Percentiles rank a stretch among this genome's conserved stretches.
Evolutionary conservation across 2,329 filamentous ascomycete genomes (phyloP).

Genomic region (Cytospora paraplurivora): DNA sequence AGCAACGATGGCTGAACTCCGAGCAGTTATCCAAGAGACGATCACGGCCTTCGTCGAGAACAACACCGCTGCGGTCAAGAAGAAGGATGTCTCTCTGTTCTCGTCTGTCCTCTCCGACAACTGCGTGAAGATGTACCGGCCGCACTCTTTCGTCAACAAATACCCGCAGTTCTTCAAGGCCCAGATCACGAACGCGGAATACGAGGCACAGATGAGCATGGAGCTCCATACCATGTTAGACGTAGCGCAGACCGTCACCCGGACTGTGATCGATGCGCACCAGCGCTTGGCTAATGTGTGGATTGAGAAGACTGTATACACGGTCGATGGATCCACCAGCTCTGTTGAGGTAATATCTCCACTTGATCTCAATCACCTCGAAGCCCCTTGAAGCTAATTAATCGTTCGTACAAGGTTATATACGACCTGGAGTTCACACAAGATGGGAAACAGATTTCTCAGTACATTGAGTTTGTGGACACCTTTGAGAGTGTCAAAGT

Average conservation of each 20-base stretch:
- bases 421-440: slow-evolving; percentile 31
- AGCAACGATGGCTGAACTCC: slow-evolving; percentile 15
- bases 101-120: slow-evolving; percentile 29
- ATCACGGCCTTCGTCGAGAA: slow-evolving; percentile 27
- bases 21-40: slow-evolving; percentile 20
- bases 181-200: slow-evolving; percentile 32
- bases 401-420: slow-evolving; percentile 15
- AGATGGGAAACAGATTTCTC: slow-evolving; percentile 29
- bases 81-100: slow-evolving; percentile 29
- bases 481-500: slow-evolving; percentile 30
- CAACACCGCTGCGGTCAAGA: slow-evolving; percentile 30
- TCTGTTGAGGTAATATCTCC: slow-evolving; percentile 27
- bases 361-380: neutral
- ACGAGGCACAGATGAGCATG: slow-evolving; percentile 30
- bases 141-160: slow-evolving; percentile 30
- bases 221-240: slow-evolving; percentile 30
- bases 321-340: slow-evolving; percentile 18
- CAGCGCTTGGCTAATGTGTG: slow-evolving; percentile 27
- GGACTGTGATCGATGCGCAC: slow-evolving; percentile 29
- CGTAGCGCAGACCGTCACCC: slow-evolving; percentile 28
- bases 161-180: slow-evolving; percentile 32
- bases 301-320: slow-evolving; percentile 30
- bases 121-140: slow-evolving; percentile 31
- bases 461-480: slow-evolving; percentile 32
- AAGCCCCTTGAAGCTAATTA: slow-evolving; percentile 6